phyloP scores from a whole-genome alignment of 2,329 filamentous ascomycete species.

The Cladobotryum protrusum region DNA sequence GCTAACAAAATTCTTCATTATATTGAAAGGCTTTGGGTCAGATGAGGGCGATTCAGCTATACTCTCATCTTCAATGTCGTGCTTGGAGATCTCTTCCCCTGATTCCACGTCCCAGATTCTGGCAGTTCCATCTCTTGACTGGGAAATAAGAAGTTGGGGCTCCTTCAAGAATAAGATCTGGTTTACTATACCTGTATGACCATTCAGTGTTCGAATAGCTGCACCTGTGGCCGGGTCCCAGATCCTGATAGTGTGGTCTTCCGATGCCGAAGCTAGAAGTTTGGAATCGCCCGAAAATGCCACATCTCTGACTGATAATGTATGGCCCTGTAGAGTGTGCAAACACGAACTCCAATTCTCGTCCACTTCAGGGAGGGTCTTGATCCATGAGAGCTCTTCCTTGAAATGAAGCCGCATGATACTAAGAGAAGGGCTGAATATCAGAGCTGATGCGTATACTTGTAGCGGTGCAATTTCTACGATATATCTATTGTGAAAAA shows the following conservation, averaged over 20 bases:
- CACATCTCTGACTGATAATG: not conserved
- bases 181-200: no score
- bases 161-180: no score
- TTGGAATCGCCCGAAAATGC: not conserved
- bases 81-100: no score
- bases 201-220: no score
- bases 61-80: no score
- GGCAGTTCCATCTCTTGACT: no score
- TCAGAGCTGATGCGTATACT: constrained; percentile 6
- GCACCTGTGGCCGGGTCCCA: not conserved
- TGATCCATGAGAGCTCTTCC: constrained; percentile 4
- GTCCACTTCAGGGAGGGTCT: not conserved
- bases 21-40: no score
- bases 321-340: not conserved
- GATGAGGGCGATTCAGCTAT: no score
- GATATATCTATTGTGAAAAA: constrained; percentile 1
- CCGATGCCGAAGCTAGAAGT: not conserved
- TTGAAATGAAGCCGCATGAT: constrained; percentile 4
- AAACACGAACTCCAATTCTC: constrained; percentile 2
- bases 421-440: constrained; percentile 6
- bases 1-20: no score
- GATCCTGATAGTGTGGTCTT: not conserved
- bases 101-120: no score
- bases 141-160: no score
- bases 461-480: constrained; percentile 8